Evolutionary conservation across 2,329 filamentous ascomycete species (phyloP), one percentile per base, ranked within the genome.

Genomic region (Helotiales sp.): DNA sequence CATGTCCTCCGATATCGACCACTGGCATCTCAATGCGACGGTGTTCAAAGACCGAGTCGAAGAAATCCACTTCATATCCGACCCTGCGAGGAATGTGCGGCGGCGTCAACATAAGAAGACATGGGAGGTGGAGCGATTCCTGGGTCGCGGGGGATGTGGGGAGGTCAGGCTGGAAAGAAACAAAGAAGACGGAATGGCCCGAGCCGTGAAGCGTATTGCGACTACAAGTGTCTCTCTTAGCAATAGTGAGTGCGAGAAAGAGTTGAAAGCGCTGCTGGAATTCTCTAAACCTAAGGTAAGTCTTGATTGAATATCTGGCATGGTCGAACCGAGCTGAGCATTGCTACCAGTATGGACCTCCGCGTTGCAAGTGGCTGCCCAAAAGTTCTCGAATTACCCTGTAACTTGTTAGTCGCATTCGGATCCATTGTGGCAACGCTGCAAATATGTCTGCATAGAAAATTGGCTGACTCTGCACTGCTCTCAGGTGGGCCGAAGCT

Each of bases 141-240:
- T 65, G 22, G 66, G 66, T 20, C 28, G 43, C 8, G 67, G 67
- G 2, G 61, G 60, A 5, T 69, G 59, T 58, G 67, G 67, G 13
- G 55, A 64, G 26, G 67, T 69, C 7, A 52, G 64, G 4, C 61
- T 69, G 8, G 54, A 69, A 45, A 34, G 30, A 49, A 52, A 55
- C 26, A 64, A 34, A 1, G 61, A 61, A 17, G 64, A 63, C 34
- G 49, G 57, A 11, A 45, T 37, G 20, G 43, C n/a, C 4, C 26
- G 64, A 58, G 67, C 67, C 8, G 67, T 67, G 32, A 69, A 69
- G 37, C 20, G 37, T 57, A 66, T 69, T 20, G 3, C n/a, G n/a
- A 67, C 22, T 10, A 58, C 17, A 13, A 37, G 61, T 22, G 6
- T 22, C 3, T 54, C 11, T 4, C 49, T 65, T 2, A 61, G 28